A percentile compares a stretch with the other conserved stretches of the same genome.
Evolutionary conservation across 345 rosid genomes (phyloP).

Genomic region (Aquilaria yunnanensis): DNA sequence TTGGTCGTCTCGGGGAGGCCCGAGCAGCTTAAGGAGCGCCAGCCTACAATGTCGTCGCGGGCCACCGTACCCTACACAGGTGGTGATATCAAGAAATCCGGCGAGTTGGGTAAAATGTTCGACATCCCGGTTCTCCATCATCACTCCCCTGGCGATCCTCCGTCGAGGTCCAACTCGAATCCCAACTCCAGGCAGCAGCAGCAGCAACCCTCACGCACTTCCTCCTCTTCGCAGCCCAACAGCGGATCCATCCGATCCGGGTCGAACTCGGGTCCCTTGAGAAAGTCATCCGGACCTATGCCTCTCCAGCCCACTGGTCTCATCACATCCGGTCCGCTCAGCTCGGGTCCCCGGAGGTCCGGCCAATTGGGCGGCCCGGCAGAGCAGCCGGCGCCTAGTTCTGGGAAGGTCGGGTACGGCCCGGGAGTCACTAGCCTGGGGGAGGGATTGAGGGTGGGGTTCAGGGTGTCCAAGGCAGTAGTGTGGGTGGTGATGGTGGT

Average conservation of each 20-base stretch:
- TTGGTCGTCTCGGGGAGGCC: slow-evolving; percentile 76
- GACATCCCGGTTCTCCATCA: slow-evolving; percentile 58
- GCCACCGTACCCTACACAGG: slow-evolving; percentile 89
- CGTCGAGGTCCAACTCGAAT: slow-evolving; percentile 26
- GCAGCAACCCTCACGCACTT: slow-evolving; percentile 42
- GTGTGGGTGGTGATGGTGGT: slow-evolving; percentile 66
- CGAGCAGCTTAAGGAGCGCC: slow-evolving; percentile 63
- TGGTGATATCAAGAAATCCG: slow-evolving; percentile 89
- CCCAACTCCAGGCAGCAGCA: slow-evolving; percentile 27
- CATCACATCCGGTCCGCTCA: slow-evolving; percentile 77
- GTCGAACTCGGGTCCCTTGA: slow-evolving; percentile 59
- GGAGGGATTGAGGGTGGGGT: slow-evolving; percentile 63
- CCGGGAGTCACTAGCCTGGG: slow-evolving; percentile 69
- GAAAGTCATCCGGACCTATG: slow-evolving; percentile 73
- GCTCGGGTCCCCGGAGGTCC: slow-evolving; percentile 52
- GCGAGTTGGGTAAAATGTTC: slow-evolving; percentile 93
- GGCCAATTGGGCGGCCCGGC: slow-evolving; percentile 60
- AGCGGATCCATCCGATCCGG: slow-evolving; percentile 86
- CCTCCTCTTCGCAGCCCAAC: slow-evolving; percentile 65
- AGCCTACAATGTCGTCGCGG: slow-evolving; percentile 72
- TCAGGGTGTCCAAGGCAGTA: slow-evolving; percentile 66
- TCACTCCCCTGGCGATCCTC: slow-evolving; percentile 29
- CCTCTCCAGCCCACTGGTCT: slow-evolving; percentile 84
- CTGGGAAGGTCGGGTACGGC: slow-evolving; percentile 62
- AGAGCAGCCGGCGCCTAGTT: slow-evolving; percentile 21